Base-by-base conservation (phyloP, 2,329 filamentous ascomycete species). In the Fonsecaea pedrosoi region DNA sequence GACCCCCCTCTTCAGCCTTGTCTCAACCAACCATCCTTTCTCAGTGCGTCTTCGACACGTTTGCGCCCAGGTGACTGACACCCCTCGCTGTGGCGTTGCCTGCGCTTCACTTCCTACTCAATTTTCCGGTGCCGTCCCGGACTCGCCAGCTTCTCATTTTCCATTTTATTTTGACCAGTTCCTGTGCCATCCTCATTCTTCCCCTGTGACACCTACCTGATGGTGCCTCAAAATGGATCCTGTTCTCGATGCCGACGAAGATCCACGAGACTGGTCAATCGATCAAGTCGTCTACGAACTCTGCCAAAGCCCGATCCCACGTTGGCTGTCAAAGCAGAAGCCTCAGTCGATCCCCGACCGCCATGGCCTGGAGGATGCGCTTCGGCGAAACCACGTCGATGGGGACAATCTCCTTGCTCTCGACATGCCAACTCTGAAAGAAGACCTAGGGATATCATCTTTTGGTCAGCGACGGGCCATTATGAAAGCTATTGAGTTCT, bases 221-320 rank as follows among this genome's bases (percentile, higher is more conserved):
- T 35, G 18, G 5, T 34, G 37, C n/a, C 53, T 54, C 40, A 66
- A 12, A 18, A 68, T 70, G 70, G 68, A 70, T 18, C 34, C 48
- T 54, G 3, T 35, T 45, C 54, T 37, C n/a, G 65, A 66, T 9
- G 77, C 77, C 56, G 76, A 77, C 15, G 75, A 78, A 64, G 92
- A 96, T 78, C 92, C 92, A n/a, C 90, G 89, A 77, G 74, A 84
- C 62, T 96, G 92, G 92, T 84, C 85, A 40, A 82, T 89, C 37
- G 87, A 90, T 42, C 83, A 87, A 40, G 86, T 96, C 10, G 84
- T 90, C 9, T 76, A 82, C 15, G 88, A 89, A 73, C 81, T 96
- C 3, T 92, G 89, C 74, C 82, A 84, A 25, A 73, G 80, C 1
- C 74, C 81, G 3, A 80, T 81, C 56, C 83, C 85, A 9, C 74